Evolutionary conservation across 176 grass and related monocot species (phyloP).

Genomic region (Lolium multiflorum): DNA sequence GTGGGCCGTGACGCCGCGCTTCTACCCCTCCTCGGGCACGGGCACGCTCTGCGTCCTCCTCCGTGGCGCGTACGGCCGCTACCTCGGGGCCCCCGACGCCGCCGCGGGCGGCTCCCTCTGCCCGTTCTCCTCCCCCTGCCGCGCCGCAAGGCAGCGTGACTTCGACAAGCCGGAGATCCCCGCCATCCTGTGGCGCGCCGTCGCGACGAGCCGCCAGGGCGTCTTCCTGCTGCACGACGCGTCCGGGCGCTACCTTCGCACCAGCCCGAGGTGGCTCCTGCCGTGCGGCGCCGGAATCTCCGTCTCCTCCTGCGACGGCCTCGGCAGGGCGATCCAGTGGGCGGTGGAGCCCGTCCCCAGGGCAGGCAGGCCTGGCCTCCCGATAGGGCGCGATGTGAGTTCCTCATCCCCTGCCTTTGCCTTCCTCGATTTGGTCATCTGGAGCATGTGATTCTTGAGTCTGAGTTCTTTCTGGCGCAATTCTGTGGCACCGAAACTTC

Average conservation of each 20-base stretch:
- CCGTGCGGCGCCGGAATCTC: not conserved
- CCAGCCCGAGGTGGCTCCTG: not conserved
- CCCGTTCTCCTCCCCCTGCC: not conserved
- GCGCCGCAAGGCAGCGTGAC: not conserved
- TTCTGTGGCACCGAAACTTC: not conserved
- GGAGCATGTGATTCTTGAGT: no score
- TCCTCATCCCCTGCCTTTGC: not conserved
- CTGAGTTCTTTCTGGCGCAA: not conserved
- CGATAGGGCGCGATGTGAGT: not conserved
- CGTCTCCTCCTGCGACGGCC: not conserved
- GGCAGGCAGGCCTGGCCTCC: not conserved
- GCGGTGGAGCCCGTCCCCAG: not conserved
- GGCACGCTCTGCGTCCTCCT: not conserved
- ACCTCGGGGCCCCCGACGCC: not conserved
- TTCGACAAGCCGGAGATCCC: not conserved
- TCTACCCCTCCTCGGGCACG: not conserved
- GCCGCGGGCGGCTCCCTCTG: not conserved
- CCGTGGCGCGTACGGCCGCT: conserved; percentile 14
- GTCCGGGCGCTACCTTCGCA: conserved; percentile 1
- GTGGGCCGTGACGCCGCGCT: not conserved
- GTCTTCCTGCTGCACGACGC: conserved; percentile 4
- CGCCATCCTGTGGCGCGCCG: conserved; percentile 4
- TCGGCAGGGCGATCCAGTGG: conserved; percentile 9
- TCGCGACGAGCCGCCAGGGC: not conserved
- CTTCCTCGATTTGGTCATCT: not conserved